Conservation (phyloP, 345 rosid species). For the Dipteronia dyeriana region DNA sequence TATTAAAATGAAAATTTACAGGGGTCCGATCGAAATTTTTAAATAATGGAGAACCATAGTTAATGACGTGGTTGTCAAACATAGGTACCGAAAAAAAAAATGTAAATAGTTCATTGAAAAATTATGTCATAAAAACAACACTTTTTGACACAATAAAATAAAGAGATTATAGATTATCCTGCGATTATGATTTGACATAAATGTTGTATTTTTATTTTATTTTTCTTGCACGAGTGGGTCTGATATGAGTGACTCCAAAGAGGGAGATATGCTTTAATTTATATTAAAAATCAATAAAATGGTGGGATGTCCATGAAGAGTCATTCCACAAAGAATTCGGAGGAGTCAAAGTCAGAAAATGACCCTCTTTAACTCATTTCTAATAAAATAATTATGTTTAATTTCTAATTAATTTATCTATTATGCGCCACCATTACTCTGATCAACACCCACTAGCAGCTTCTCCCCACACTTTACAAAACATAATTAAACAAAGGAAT, state of each 20-base stretch:
- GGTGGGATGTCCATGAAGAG: not conserved
- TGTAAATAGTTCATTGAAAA: not conserved
- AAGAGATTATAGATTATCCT: slow-evolving; percentile 18
- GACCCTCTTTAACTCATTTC: not conserved
- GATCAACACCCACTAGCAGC: not conserved
- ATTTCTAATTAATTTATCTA: not conserved
- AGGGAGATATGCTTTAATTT: not conserved
- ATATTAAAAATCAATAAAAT: not conserved
- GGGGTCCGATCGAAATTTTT: too few relatives aligned
- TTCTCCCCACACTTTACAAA: not conserved
- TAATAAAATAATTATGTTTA: not conserved
- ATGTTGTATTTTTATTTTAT: not conserved
- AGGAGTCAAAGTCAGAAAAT: slow-evolving; percentile 16
- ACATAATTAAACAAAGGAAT: not conserved
- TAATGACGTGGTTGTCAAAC: not conserved
- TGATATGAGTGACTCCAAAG: slow-evolving; percentile 23
- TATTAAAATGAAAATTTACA: too few relatives aligned
- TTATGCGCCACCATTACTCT: slow-evolving; percentile 28
- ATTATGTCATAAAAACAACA: not conserved
- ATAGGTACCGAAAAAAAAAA: too few relatives aligned
- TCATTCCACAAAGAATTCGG: not conserved
- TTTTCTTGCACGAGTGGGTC: slow-evolving; percentile 34
- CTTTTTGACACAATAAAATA: not conserved
- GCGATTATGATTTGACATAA: slow-evolving; percentile 39
- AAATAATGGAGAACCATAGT: not conserved